phyloP scores from a whole-genome alignment of 2,329 filamentous ascomycete species.

The Apiospora aurea region DNA sequence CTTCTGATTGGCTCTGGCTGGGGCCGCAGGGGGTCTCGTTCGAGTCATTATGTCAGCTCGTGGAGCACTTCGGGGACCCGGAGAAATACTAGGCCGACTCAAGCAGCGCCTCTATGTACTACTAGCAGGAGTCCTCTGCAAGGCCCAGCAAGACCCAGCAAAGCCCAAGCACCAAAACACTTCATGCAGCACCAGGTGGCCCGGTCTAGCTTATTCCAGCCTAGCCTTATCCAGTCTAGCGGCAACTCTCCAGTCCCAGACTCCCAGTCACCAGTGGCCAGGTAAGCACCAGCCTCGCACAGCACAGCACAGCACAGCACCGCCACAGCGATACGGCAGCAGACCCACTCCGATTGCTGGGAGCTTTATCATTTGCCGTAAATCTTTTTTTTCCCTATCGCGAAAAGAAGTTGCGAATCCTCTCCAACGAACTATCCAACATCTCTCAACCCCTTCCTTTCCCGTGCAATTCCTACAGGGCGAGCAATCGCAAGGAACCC shows the following conservation, averaged over 20 bases:
- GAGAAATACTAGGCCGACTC: constrained; percentile 20
- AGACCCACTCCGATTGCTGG: constrained; percentile 5
- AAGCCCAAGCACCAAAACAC: neutral
- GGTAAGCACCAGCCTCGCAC: neutral
- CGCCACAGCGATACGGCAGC: constrained; percentile 5
- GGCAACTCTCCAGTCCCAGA: neutral
- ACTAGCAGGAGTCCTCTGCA: constrained; percentile 12
- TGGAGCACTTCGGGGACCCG: constrained; percentile 10
- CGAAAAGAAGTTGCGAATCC: neutral
- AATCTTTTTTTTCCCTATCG: constrained; percentile 18
- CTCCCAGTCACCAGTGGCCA: too few species aligned
- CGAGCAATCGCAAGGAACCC: constrained; percentile 70
- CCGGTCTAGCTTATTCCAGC: too few species aligned
- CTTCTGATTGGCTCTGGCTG: neutral
- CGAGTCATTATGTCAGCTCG: constrained; percentile 22
- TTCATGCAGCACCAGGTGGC: neutral
- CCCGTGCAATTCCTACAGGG: constrained; percentile 47
- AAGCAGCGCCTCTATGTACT: too few species aligned
- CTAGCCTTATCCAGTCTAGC: too few species aligned
- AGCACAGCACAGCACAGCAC: neutral
- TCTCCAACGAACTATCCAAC: neutral
- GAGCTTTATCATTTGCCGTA: constrained; percentile 9
- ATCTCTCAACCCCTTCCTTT: neutral
- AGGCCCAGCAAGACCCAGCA: neutral
- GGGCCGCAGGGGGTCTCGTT: neutral